phyloP scores from a whole-genome alignment of 129 eudicot species.

The Scalesia atractyloides region DNA sequence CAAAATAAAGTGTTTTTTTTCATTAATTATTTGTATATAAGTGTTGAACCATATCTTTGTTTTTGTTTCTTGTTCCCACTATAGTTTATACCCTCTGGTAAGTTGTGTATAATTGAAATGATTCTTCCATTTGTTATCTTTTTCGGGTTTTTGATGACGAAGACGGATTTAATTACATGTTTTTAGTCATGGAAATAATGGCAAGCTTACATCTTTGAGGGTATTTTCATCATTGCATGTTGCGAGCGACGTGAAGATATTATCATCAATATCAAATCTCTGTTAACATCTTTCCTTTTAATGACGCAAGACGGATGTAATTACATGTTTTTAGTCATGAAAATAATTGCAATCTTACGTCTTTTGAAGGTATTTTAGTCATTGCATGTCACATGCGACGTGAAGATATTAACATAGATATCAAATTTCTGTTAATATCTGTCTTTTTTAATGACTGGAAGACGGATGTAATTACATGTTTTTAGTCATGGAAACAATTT shows the following conservation, averaged over 20 bases:
- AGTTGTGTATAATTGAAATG: slow-evolving; percentile 32
- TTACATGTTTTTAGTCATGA: background rate
- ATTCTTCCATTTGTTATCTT: background rate
- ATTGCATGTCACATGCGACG: background rate
- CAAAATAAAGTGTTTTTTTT: slow-evolving; percentile 27
- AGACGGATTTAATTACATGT: background rate
- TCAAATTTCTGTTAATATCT: background rate
- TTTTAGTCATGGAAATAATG: background rate
- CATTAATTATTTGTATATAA: slow-evolving; percentile 24
- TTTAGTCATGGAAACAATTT: background rate
- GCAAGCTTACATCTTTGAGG: background rate
- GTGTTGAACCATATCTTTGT: slow-evolving; percentile 25
- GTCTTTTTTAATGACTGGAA: background rate
- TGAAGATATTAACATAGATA: background rate
- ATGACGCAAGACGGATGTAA: background rate
- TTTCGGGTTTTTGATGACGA: background rate
- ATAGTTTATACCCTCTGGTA: slow-evolving; percentile 3
- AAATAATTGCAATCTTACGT: background rate
- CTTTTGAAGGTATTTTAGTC: background rate
- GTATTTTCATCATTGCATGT: background rate
- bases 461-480: background rate
- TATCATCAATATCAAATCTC: background rate
- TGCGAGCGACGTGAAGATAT: background rate
- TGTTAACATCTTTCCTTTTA: background rate
- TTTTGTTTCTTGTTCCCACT: slow-evolving; percentile 18